These are phyloP conservation scores for Lachnellula cervina DNA, from an alignment of 2,329 filamentous ascomycete species.

Conservation along the genomic window DNA sequence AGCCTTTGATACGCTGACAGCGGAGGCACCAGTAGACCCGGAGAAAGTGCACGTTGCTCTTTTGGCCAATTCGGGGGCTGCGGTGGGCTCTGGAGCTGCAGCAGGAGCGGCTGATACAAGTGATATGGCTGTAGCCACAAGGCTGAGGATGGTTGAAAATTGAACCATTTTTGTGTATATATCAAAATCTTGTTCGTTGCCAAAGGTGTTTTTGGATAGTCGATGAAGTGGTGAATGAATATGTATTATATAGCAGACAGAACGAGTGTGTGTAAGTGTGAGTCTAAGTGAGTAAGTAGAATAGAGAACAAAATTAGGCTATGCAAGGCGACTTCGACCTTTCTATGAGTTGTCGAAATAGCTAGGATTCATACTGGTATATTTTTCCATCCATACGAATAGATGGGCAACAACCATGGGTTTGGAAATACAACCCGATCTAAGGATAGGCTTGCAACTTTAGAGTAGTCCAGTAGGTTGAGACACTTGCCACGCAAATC, in stretches of 20 bases:
- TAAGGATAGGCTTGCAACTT: not conserved
- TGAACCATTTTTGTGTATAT: constrained; percentile 22
- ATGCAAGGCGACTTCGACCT: no score
- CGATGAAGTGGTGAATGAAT: no score
- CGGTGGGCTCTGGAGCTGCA: constrained; percentile 20
- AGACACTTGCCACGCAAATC: no score
- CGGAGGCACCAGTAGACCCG: constrained; percentile 35
- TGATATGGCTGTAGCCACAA: constrained; percentile 15
- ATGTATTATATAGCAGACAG: no score
- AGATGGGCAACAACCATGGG: not conserved
- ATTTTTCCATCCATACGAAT: no score
- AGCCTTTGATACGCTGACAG: constrained; percentile 44
- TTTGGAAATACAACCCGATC: not conserved
- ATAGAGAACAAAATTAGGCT: no score
- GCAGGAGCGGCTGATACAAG: constrained; percentile 16
- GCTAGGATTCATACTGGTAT: no score
- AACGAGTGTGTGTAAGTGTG: no score
- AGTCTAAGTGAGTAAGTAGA: no score
- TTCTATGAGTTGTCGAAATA: no score
- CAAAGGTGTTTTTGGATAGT: no score
- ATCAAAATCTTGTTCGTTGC: not conserved
- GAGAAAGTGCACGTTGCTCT: constrained; percentile 49
- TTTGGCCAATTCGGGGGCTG: constrained; percentile 22
- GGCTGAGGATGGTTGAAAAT: constrained; percentile 16
- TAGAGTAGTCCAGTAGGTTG: not conserved